phyloP scores from a whole-genome alignment of 1,139 yeast genomes.

The Dujonia santamariae region DNA sequence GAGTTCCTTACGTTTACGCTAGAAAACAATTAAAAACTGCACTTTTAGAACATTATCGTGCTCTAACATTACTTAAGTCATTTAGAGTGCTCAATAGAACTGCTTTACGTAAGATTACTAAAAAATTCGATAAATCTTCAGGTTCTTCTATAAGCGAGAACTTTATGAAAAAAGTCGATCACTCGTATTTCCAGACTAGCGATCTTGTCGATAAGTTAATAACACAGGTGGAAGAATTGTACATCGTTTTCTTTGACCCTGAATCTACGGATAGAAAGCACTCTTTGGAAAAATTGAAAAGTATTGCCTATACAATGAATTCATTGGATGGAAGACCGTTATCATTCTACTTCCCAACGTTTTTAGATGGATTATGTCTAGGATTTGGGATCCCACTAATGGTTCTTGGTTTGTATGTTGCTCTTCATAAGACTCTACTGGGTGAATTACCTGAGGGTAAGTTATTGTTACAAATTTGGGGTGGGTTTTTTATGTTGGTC shows the following conservation, averaged over 20 bases:
- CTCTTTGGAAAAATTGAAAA: conserved; percentile 69
- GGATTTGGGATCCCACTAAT: conserved; percentile 73
- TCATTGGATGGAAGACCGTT: conserved; percentile 26
- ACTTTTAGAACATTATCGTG: conserved; percentile 73
- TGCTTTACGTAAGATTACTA: conserved; percentile 83
- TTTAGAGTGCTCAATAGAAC: conserved; percentile 78
- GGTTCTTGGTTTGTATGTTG: conserved; percentile 49
- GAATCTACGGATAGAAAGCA: conserved; percentile 65
- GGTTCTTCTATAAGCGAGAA: conserved; percentile 38
- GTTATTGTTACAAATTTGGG: conserved; percentile 83
- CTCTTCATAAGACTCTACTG: conserved; percentile 38
- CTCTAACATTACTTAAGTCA: conserved; percentile 73
- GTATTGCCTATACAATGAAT: conserved; percentile 42
- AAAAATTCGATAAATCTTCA: conserved; percentile 82
- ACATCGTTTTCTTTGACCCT: conserved; percentile 61
- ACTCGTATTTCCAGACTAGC: conserved; percentile 60
- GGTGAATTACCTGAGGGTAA: conserved; percentile 48
- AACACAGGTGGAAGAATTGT: conserved; percentile 64
- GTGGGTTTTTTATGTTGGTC: conserved; percentile 71
- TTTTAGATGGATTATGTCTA: conserved; percentile 58
- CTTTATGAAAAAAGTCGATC: conserved; percentile 61
- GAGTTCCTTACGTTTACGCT: conserved; percentile 70
- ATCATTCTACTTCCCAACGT: conserved; percentile 42
- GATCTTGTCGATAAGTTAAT: conserved; percentile 64
- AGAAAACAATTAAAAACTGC: conserved; percentile 75